phyloP scores from a whole-genome alignment of 169 alveolate species.

The Cryptosporidium sp. region DNA sequence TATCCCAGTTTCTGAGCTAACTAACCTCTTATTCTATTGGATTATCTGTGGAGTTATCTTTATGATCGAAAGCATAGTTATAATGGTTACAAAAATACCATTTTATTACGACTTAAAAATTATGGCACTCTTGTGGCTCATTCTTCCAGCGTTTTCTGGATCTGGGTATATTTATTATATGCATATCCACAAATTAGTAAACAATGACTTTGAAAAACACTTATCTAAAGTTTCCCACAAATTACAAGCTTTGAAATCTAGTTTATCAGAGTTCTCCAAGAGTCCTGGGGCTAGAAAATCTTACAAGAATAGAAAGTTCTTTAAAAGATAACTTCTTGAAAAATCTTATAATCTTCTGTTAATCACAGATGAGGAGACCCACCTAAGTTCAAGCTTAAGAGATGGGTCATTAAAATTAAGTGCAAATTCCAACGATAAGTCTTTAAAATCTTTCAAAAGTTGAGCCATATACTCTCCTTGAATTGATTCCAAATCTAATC shows the following conservation, averaged over 20 bases:
- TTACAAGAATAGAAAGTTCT: background rate
- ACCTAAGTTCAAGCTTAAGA: background rate
- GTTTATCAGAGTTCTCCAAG: background rate
- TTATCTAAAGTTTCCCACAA: background rate
- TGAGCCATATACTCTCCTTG: background rate
- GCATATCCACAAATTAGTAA: slow-evolving; percentile 2
- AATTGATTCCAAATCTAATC: background rate
- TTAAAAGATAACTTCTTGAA: background rate
- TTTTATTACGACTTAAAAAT: slow-evolving; percentile 34
- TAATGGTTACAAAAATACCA: slow-evolving; percentile 7
- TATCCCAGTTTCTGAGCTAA: slow-evolving; percentile 4
- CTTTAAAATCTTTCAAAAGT: background rate
- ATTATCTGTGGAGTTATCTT: slow-evolving; percentile 8
- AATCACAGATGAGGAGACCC: slow-evolving; percentile 18
- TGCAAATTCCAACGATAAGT: background rate
- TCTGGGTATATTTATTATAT: slow-evolving; percentile 54
- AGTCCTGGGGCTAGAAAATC: background rate
- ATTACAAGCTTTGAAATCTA: background rate
- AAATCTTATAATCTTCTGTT: background rate
- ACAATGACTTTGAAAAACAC: background rate
- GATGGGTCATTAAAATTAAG: background rate
- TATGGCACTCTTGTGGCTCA: slow-evolving; percentile 32
- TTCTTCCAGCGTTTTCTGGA: slow-evolving; percentile 22
- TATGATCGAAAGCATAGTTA: background rate
- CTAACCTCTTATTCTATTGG: slow-evolving; percentile 28